These are phyloP conservation scores for Eleusine coracana DNA, from an alignment of 176 grass and related monocot genomes.

Conservation along the genomic window DNA sequence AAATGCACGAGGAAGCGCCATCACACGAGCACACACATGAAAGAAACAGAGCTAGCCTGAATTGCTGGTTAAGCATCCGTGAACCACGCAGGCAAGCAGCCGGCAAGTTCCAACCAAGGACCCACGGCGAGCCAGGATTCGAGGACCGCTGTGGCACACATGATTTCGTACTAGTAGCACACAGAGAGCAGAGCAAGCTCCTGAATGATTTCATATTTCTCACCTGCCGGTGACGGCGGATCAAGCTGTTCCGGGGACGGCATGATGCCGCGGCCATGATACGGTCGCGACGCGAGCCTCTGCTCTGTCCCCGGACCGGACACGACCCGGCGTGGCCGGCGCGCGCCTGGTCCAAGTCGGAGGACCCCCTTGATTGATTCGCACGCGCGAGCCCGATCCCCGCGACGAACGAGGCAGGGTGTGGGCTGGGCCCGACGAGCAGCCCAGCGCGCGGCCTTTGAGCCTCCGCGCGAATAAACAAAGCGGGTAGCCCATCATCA, in stretches of 20 bases:
- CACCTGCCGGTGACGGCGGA: background rate
- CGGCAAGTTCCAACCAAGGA: background rate
- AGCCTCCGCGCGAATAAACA: background rate
- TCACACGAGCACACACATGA: background rate
- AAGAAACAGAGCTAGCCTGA: background rate
- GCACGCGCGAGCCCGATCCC: constrained; percentile 8
- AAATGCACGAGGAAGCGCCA: background rate
- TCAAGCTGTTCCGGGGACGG: background rate
- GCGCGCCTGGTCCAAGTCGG: background rate
- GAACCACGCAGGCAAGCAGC: background rate
- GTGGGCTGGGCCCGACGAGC: constrained; percentile 14
- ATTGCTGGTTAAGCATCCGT: constrained; percentile 35
- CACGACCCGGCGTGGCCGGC: constrained; percentile 30
- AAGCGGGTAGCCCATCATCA: constrained; percentile 14
- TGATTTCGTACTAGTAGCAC: background rate
- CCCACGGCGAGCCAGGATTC: constrained; percentile 21
- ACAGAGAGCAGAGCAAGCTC: background rate
- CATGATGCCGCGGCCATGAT: constrained; percentile 53
- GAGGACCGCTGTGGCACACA: background rate
- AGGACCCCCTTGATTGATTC: background rate
- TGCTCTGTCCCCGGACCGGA: constrained; percentile 35
- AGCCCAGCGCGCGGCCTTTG: constrained; percentile 23
- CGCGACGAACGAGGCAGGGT: constrained; percentile 32
- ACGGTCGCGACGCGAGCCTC: constrained; percentile 44
- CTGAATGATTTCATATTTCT: background rate